Percentiles rank a stretch among this genome's conserved stretches.
Evolutionary conservation across 495 filamentous ascomycete genomes (phyloP).

Genomic region (Aspergillus kassunensis): DNA sequence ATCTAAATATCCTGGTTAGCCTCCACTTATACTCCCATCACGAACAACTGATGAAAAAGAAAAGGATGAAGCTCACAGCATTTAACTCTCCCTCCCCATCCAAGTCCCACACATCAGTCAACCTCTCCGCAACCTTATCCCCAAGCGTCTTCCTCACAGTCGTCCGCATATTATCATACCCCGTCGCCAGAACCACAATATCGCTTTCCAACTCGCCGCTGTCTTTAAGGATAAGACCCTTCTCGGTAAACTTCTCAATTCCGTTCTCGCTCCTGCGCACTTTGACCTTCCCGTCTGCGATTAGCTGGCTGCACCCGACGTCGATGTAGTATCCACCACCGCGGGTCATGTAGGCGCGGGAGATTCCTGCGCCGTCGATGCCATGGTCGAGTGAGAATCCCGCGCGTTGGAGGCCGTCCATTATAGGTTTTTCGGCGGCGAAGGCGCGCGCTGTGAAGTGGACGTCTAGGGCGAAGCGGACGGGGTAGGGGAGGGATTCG

Average conservation of each 20-base stretch:
- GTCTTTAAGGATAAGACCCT: constrained; percentile 58
- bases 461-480: constrained; percentile 53
- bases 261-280: constrained; percentile 66
- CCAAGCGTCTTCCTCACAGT: constrained; percentile 60
- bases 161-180: constrained; percentile 75
- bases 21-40: not conserved
- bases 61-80: constrained; percentile 25
- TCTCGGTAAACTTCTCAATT: constrained; percentile 48
- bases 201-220: constrained; percentile 65
- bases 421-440: constrained; percentile 47
- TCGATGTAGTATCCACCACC: constrained; percentile 82
- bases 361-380: constrained; percentile 58
- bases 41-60: not conserved
- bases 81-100: constrained; percentile 72
- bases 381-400: constrained; percentile 70
- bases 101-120: constrained; percentile 74
- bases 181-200: constrained; percentile 77
- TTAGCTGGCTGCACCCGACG: constrained; percentile 65
- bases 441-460: constrained; percentile 47
- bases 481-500: constrained; percentile 53
- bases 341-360: constrained; percentile 65
- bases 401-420: constrained; percentile 58
- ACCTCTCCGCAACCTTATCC: constrained; percentile 59
- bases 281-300: constrained; percentile 70
- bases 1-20: constrained; percentile 39